Conservation (phyloP, 2,329 filamentous ascomycete genomes). For the Ophiostoma populinum region DNA sequence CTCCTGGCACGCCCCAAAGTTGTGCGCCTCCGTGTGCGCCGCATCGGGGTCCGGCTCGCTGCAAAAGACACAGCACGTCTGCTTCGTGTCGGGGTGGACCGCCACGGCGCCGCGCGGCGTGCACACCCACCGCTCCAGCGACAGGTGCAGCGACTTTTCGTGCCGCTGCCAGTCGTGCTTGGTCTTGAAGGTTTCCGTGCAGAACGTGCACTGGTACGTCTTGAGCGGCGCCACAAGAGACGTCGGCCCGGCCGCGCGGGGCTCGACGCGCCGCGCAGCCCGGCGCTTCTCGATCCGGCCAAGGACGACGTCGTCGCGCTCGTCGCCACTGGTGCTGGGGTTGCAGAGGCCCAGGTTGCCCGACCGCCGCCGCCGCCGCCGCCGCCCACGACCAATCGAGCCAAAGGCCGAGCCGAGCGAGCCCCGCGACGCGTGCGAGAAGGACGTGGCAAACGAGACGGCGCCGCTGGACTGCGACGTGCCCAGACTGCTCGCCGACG, state of each 20-base stretch:
- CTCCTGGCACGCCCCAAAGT: constrained; percentile 48
- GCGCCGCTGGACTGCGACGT: constrained; percentile 40
- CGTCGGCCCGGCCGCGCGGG: constrained; percentile 8
- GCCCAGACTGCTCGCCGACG: constrained; percentile 41
- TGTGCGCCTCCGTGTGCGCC: constrained; percentile 40
- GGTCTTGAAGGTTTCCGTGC: constrained; percentile 48
- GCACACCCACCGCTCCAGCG: constrained; percentile 49
- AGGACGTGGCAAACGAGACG: constrained; percentile 40
- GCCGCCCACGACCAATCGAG: constrained; percentile 27
- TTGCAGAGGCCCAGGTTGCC: constrained; percentile 13
- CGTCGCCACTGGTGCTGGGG: background rate
- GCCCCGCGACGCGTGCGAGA: constrained; percentile 38
- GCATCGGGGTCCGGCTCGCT: constrained; percentile 35
- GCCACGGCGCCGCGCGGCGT: constrained; percentile 37
- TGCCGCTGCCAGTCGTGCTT: constrained; percentile 57
- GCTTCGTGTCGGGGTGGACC: constrained; percentile 41
- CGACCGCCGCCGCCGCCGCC: constrained; percentile 31
- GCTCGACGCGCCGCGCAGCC: constrained; percentile 17
- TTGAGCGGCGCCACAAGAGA: constrained; percentile 27
- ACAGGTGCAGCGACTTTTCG: constrained; percentile 49
- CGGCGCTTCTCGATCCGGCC: background rate
- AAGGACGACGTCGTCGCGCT: background rate
- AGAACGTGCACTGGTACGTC: constrained; percentile 51
- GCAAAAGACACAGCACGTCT: constrained; percentile 41
- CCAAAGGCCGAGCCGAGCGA: constrained; percentile 37